Base-by-base conservation (phyloP, 192 early-diverging fungal genomes). In the Jimgerdemannia flammicorona region DNA sequence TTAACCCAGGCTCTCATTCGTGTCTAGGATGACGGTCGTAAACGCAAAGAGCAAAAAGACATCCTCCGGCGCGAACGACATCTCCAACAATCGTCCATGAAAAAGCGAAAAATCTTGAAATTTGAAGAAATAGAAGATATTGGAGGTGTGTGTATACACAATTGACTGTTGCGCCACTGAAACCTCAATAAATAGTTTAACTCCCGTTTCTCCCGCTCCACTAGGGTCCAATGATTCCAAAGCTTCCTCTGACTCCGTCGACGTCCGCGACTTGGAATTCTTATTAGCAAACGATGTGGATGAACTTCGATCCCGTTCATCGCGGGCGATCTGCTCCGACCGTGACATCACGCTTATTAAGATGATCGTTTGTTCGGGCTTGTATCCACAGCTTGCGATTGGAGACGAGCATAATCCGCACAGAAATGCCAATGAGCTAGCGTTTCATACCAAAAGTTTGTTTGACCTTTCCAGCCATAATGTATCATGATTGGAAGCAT, bases 331-430 rank as follows among this genome's bases (percentile, higher is more conserved):
- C 42, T 72, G 84, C 0, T 59, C 49, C 6, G 74, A 75, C 3
- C 73, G 82, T 4, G 83, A 90, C 44, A 75, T 88, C 4, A 81
- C 78, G 66, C 54, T 92, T n/a, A 49, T 92, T 43, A 90, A 91
- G 73, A 73, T 92, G 0, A 84, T 92, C 14, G 64, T 89, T 41
- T 90, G 87, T 66, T 89, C 87, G 9, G 87, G 91, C 7, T 74
- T 92, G 17, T 92, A 92, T 72, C 91, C 91, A 3, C 83, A 92
- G 77, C 66, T 92, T 49, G 89, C 91, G 18, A 79, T 91, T 70
- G 77, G 87, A 14, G 91, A 92, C 72, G 88, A 90, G n/a, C 82
- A 87, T n/a, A 92, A 92, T 70, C 78, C 78, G 17, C 70, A 79
- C 71, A 42, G 90, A 42, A 83, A 80, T 63, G 77, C 72, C 39